Conservation (phyloP, 2,329 filamentous ascomycete species). For the Bipolaris sorokiniana region DNA sequence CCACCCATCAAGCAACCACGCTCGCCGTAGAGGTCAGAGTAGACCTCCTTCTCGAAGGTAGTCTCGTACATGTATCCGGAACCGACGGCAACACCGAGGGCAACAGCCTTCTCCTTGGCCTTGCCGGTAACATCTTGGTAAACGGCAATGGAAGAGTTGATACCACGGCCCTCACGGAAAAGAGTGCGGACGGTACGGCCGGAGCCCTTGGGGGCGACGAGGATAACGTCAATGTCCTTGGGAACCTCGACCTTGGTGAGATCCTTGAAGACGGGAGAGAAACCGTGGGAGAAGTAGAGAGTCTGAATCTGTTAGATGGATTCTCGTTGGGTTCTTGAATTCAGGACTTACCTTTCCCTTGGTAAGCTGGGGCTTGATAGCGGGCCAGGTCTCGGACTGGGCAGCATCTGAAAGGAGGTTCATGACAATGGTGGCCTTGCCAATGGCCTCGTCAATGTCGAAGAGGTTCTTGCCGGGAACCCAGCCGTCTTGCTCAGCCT, state of each 20-base stretch:
- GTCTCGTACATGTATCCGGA: constrained; percentile 99
- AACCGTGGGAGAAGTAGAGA: constrained; percentile 99
- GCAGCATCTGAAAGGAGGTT: constrained; percentile 98
- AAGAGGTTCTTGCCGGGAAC: constrained; percentile 98
- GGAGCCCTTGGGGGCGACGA: constrained; percentile 98
- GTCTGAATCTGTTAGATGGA: constrained; percentile 63
- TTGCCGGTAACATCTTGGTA: constrained; percentile 98
- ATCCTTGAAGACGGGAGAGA: constrained; percentile 99
- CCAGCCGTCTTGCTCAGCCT: constrained; percentile 97
- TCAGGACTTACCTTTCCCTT: constrained; percentile 83
- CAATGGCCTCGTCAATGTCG: constrained; percentile 95
- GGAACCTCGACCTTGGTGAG: constrained; percentile 98
- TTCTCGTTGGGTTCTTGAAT: constrained; percentile 27
- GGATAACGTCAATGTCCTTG: constrained; percentile 96
- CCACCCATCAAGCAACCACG: constrained; percentile 99
- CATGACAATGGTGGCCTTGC: constrained; percentile 94
- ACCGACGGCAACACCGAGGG: constrained; percentile 95
- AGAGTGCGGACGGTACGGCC: constrained; percentile 97
- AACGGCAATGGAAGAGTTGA: constrained; percentile 99
- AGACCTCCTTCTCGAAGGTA: constrained; percentile 99
- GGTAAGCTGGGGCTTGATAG: constrained; percentile 96
- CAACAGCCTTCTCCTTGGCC: constrained; percentile 96
- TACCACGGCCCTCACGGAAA: constrained; percentile 98
- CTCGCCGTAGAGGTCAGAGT: constrained; percentile 99
- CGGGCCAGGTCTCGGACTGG: constrained; percentile 98